Percentiles rank a stretch among this genome's conserved stretches.
phyloP scores from a whole-genome alignment of 257 asterid genomes.

The Haberlea rhodopensis region DNA sequence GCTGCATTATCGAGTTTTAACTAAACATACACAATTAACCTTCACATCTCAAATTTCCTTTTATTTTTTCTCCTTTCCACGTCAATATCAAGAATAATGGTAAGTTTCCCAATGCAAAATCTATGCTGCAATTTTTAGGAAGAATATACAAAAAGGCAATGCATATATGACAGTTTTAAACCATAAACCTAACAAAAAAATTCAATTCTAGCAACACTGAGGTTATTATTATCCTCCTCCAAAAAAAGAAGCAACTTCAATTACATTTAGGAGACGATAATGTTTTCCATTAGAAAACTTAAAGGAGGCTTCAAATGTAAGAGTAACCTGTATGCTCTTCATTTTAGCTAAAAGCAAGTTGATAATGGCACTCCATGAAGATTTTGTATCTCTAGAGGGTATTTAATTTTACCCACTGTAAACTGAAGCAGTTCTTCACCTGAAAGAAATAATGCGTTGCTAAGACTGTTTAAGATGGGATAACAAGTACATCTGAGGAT shows the following conservation, averaged over 20 bases:
- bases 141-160: background rate
- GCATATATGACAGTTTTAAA: conserved; percentile 14
- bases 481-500: background rate
- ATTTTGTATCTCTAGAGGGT: conserved; percentile 16
- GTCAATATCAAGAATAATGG: background rate
- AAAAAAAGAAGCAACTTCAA: conserved; percentile 1
- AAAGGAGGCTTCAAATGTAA: conserved; percentile 10
- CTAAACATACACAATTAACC: background rate
- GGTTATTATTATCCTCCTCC: background rate
- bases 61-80: background rate
- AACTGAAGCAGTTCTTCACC: conserved; percentile 31
- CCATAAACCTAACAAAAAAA: background rate
- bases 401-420: conserved; percentile 10
- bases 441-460: conserved; percentile 22
- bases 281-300: background rate
- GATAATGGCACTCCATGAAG: conserved; percentile 40
- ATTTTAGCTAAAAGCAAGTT: conserved; percentile 42
- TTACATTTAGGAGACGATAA: background rate
- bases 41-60: background rate
- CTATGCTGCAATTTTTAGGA: background rate
- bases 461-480: background rate
- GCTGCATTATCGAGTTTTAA: background rate
- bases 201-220: background rate
- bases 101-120: background rate
- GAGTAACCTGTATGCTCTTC: conserved; percentile 45